Evolutionary conservation across 2,329 filamentous ascomycete species (phyloP), one percentile per base, ranked within the genome.

Genomic region (Raffaelea arxii): DNA sequence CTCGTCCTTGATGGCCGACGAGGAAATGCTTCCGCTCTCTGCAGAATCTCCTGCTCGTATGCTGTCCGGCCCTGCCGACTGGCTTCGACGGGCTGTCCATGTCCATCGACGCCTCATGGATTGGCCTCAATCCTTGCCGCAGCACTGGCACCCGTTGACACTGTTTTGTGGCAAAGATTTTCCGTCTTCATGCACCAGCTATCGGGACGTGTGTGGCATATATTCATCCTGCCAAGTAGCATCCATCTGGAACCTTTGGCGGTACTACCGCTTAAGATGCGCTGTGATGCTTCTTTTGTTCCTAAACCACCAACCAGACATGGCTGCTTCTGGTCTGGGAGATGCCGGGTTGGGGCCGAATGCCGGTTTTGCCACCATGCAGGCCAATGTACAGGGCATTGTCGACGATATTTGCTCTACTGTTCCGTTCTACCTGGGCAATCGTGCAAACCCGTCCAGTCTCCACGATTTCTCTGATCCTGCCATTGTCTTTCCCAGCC

Each of bases 201-300:
- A 43, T 22, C 27, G 36, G 10, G 41, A 43, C 5, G 25, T 30
- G 18, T 35, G 41, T 22, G 41, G 36, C 9, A 12, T 43, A 11
- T 43, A 43, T 30, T 35, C 27, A 2, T 43, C 12, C 27, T 43
- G 41, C 27, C 41, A 43, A 18, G 41, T 43, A 21, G 41, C 41
- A 24, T 43, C 41, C 3, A 43, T 43, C 30, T 43, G 41, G 41
- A 43, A 43, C 19, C 27, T 43, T 7, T 43, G 41, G 41, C 19
- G 41, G 19, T 43, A 36, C 30, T 43, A 43, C 25, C 41, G 41
- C 21, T 30, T 43, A 21, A 43, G 19, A n/a, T 36, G 30, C 27
- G 36, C 25, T 22, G 21, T 35, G 27, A 43, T 43, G 30, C 12
- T 24, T 30, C 30, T 43, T 18, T 27, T 36, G 16, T 30, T 43